phyloP scores from a whole-genome alignment of 192 early-diverging fungal species.

The Physocladia obscura region DNA sequence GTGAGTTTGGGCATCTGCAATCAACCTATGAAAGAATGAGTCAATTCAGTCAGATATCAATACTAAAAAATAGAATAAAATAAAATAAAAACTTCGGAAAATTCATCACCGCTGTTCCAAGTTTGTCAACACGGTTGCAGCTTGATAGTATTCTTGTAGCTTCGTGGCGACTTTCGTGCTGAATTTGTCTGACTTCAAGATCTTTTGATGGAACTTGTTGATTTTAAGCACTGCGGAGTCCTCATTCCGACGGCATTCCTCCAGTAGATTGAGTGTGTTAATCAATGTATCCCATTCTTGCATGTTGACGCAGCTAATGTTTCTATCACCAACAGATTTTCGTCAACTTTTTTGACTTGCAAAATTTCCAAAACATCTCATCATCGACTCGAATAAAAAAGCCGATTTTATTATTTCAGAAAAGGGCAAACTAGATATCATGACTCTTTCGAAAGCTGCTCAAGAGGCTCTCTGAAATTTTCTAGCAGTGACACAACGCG shows the following conservation, averaged over 20 bases:
- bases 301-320: too few species aligned
- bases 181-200: slow-evolving; percentile 14
- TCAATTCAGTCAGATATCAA: too few species aligned
- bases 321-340: slow-evolving; percentile 33
- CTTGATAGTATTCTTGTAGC: slow-evolving; percentile 22
- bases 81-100: too few species aligned
- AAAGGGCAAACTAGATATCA: too few species aligned
- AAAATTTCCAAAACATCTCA: slow-evolving; percentile 1
- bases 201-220: slow-evolving; percentile 21
- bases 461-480: too few species aligned
- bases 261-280: neutral
- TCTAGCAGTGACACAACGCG: too few species aligned
- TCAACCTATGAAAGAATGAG: too few species aligned
- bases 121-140: slow-evolving; percentile 8
- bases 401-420: too few species aligned
- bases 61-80: too few species aligned
- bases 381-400: too few species aligned
- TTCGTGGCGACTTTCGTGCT: slow-evolving; percentile 26
- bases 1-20: too few species aligned
- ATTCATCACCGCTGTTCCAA: slow-evolving; percentile 30
- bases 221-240: neutral
- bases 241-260: neutral
- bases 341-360: neutral
- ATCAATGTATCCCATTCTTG: neutral
- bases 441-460: too few species aligned